phyloP scores from a whole-genome alignment of 2,329 filamentous ascomycete genomes.

The Paecilomyces sp. region DNA sequence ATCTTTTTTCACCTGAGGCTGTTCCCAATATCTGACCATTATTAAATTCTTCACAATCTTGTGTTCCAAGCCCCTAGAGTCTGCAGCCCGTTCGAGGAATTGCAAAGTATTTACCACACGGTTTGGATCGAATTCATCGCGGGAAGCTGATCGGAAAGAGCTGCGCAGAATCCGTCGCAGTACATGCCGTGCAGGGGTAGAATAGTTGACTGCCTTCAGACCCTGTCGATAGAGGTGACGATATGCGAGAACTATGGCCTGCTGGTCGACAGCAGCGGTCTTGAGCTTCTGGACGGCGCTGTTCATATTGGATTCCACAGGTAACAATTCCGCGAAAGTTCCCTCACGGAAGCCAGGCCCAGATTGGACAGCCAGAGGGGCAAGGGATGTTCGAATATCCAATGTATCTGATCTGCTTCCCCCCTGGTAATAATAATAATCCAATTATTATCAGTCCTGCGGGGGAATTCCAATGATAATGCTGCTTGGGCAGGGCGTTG shows the following conservation, averaged over 20 bases:
- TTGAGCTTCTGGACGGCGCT: constrained; percentile 5
- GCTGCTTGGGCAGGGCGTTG: not conserved
- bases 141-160: constrained; percentile 32
- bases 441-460: not conserved
- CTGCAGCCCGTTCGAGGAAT: constrained; percentile 37
- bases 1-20: constrained; percentile 22
- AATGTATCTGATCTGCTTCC: not conserved
- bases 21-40: constrained; percentile 37
- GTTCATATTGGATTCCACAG: constrained; percentile 4
- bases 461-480: not conserved
- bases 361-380: not conserved
- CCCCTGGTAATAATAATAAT: too few relatives aligned
- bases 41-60: constrained; percentile 41
- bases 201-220: constrained; percentile 50
- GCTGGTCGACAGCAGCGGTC: constrained; percentile 11
- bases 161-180: constrained; percentile 39
- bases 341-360: constrained; percentile 15
- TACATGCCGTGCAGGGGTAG: constrained; percentile 50
- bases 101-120: constrained; percentile 38
- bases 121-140: constrained; percentile 29
- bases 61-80: constrained; percentile 36
- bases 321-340: not conserved
- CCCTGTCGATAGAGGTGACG: constrained; percentile 49
- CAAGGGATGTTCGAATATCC: not conserved
- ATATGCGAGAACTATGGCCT: constrained; percentile 45